A percentile compares a stretch with the other conserved stretches of the same genome.
These are phyloP conservation scores for Diaporthe amygdali DNA, from an alignment of 2,329 filamentous ascomycete species.

Conservation along the genomic window DNA sequence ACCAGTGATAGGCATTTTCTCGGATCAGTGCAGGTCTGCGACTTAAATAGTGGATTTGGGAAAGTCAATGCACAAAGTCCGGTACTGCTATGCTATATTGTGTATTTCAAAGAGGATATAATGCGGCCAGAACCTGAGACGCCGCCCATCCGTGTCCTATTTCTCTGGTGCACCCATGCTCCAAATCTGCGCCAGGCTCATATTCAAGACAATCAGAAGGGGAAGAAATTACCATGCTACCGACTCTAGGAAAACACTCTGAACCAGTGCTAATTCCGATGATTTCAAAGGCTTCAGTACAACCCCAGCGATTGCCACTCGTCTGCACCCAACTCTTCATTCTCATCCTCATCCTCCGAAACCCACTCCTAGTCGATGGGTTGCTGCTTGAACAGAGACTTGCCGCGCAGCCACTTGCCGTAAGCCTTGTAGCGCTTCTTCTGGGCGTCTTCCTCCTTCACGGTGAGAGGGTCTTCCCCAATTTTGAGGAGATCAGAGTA, in stretches of 20 bases:
- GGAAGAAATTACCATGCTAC: neutral
- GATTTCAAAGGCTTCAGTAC: conserved; percentile 12
- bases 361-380: conserved; percentile 57
- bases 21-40: neutral
- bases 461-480: conserved; percentile 83
- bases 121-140: neutral
- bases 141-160: neutral
- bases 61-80: neutral
- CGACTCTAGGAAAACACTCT: neutral
- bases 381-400: conserved; percentile 95
- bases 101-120: neutral
- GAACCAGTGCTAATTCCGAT: neutral
- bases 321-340: neutral
- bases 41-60: neutral
- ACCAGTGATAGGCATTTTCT: neutral
- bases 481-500: conserved; percentile 81
- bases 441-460: conserved; percentile 81
- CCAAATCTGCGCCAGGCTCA: neutral
- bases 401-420: conserved; percentile 90
- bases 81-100: neutral
- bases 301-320: neutral
- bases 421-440: conserved; percentile 99
- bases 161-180: neutral
- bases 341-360: conserved; percentile 15
- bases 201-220: neutral